Percentiles rank a stretch among this genome's conserved stretches.
Evolutionary conservation across 805 yeast genomes (phyloP).

Genomic region (Kockiozyma suomiensis): DNA sequence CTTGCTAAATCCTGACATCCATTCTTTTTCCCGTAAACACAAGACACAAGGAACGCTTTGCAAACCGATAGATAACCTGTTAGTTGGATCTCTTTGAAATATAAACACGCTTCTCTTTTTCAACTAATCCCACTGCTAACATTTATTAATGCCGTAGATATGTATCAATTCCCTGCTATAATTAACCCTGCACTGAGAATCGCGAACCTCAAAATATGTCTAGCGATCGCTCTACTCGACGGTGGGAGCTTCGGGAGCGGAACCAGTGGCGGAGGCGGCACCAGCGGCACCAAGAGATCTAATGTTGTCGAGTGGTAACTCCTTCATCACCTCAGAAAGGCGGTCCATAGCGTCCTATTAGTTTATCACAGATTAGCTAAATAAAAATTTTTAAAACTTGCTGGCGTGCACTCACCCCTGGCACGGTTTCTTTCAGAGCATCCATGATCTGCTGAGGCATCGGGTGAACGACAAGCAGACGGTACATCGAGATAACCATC

Average conservation of each 20-base stretch:
- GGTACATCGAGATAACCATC: constrained; percentile 29
- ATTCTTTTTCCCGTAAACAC: no score
- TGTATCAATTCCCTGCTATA: not conserved
- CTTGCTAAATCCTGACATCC: no score
- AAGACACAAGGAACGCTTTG: no score
- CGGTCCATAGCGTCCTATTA: constrained; percentile 19
- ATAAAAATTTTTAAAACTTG: not conserved
- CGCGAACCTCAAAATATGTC: not conserved
- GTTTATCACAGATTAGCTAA: not conserved
- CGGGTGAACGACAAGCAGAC: constrained; percentile 29
- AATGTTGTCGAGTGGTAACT: constrained; percentile 13
- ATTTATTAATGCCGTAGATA: no score
- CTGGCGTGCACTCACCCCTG: constrained; percentile 7
- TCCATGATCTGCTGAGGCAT: constrained; percentile 31
- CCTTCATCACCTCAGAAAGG: constrained; percentile 19
- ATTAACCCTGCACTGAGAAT: no score
- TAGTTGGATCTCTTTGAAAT: no score
- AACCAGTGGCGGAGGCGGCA: not conserved
- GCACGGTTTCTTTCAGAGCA: constrained; percentile 27
- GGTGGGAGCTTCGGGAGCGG: constrained; percentile 7
- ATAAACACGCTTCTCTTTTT: no score
- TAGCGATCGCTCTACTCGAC: constrained; percentile 7
- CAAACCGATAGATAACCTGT: no score
- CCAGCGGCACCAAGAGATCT: constrained; percentile 4
- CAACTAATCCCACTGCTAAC: no score